These are phyloP conservation scores for Lichtheimia ornata DNA, from an alignment of 371 early-diverging fungal species.

Conservation along the genomic window DNA sequence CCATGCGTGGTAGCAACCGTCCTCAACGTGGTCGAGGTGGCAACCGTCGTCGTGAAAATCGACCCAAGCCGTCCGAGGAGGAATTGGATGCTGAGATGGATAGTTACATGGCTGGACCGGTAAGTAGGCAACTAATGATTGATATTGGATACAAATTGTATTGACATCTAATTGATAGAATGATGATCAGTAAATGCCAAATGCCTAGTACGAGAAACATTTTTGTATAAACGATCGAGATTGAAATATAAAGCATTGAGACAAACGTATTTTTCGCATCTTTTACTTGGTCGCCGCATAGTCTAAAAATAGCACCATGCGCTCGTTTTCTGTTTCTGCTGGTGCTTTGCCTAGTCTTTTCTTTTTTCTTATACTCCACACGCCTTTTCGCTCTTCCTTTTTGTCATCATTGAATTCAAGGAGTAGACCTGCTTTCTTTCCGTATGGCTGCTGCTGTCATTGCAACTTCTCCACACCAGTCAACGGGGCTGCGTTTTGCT, in stretches of 20 bases:
- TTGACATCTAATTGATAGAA: too few relatives aligned
- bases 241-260: too few relatives aligned
- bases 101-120: constrained; percentile 41
- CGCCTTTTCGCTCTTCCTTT: constrained; percentile 1
- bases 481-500: constrained; percentile 19
- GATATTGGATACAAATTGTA: too few relatives aligned
- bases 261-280: too few relatives aligned
- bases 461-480: constrained; percentile 8
- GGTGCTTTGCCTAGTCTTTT: constrained; percentile 6
- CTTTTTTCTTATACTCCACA: background rate
- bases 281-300: too few relatives aligned
- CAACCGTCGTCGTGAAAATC: constrained; percentile 26
- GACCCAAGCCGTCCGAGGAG: constrained; percentile 38
- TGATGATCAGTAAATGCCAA: too few relatives aligned
- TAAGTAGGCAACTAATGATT: constrained; percentile 7
- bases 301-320: background rate
- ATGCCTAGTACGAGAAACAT: too few relatives aligned
- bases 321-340: constrained; percentile 4
- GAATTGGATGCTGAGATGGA: constrained; percentile 59
- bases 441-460: constrained; percentile 11
- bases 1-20: constrained; percentile 19
- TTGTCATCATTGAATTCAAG: constrained; percentile 3
- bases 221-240: too few relatives aligned
- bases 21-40: constrained; percentile 20
- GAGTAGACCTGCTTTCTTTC: background rate